Base-by-base conservation (phyloP, 1,284 basidiomycete species). In the Chondrostereum purpureum region DNA sequence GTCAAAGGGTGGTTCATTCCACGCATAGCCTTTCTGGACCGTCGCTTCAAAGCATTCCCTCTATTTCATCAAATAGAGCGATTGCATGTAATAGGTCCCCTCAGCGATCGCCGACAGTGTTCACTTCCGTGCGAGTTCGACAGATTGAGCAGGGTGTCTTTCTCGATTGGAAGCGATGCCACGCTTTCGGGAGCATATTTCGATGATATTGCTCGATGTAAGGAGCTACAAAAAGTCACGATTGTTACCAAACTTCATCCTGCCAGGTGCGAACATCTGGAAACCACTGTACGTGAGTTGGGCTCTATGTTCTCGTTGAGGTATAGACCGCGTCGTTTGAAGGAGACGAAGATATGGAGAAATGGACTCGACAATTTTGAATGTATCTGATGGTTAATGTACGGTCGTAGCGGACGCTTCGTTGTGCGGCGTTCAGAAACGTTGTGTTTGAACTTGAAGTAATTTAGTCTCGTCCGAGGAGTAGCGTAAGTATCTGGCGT, bases 271-370 rank as follows among this genome's bases (percentile, higher is more conserved):
- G 8, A 13, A 37, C 36, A 19, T 17, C 8, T 37, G 8, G 36
- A 8, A 14, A 16, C 36, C 36, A 37, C 12, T 14, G 12, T 37
- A 8, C 10, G 8, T 8, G 16, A 17, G 10, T 10, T 37, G 36
- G 36, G 36, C 6, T 19, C 36, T 10, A 13, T 8, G 10, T 37
- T 37, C 36, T 14, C 36, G 17, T 19, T 37, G 13, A 19, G 12
- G 17, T 12, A 10, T 37, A 8, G 36, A 8, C 36, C 36, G 8
- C 36, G 36, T 14, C 36, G 36, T 8, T 37, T 8, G 36, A 37
- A 8, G 36, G 36, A 37, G 36, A 19, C 36, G 12, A 37, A 37
- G 18, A 37, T 37, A 37, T 37, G 36, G 36, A 37, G 10, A 16
- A 10, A 37, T 17, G 36, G 16, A 10, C 6, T 37, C 17, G 10